A percentile compares a stretch with the other conserved stretches of the same genome.
Conservation (phyloP, 352 stramenopile species). For the Peronosclerospora sorghi region DNA sequence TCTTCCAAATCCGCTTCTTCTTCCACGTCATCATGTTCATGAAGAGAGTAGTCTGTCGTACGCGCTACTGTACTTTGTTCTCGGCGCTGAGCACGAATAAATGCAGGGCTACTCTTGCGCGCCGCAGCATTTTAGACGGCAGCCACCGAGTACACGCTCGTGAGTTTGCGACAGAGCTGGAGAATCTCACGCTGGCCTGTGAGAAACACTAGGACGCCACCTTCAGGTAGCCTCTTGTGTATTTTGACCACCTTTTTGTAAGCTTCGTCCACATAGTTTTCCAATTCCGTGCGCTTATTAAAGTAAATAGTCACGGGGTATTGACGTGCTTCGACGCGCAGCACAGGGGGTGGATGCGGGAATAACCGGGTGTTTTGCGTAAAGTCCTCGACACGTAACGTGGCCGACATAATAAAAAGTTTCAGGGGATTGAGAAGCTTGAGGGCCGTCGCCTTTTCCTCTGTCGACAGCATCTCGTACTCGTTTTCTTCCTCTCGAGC, state of each 20-base stretch:
- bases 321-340: too few species aligned
- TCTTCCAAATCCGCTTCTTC: slow-evolving; percentile 67
- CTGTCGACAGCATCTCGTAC: slow-evolving; percentile 28
- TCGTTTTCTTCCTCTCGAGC: slow-evolving; percentile 53
- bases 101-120: slow-evolving; percentile 12
- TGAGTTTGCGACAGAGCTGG: too few species aligned
- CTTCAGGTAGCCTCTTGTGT: slow-evolving; percentile 92
- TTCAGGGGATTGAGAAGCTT: slow-evolving; percentile 67
- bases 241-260: slow-evolving; percentile 97
- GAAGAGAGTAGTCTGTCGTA: slow-evolving; percentile 49
- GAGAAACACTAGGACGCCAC: slow-evolving; percentile 96
- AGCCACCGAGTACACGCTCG: slow-evolving; percentile 32
- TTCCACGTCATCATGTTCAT: slow-evolving; percentile 77
- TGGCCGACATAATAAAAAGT: slow-evolving; percentile 97
- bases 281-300: too few species aligned
- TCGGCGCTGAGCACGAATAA: slow-evolving; percentile 13
- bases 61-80: too few species aligned
- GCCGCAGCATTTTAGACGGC: slow-evolving; percentile 28
- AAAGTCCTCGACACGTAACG: too few species aligned
- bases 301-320: too few species aligned
- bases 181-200: too few species aligned
- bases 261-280: too few species aligned
- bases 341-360: too few species aligned
- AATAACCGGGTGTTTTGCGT: too few species aligned
- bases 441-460: slow-evolving; percentile 27